Evolutionary conservation across 2,329 filamentous ascomycete species (phyloP), one percentile per base, ranked within the genome.

Genomic region (Cladorrhinum sp.): DNA sequence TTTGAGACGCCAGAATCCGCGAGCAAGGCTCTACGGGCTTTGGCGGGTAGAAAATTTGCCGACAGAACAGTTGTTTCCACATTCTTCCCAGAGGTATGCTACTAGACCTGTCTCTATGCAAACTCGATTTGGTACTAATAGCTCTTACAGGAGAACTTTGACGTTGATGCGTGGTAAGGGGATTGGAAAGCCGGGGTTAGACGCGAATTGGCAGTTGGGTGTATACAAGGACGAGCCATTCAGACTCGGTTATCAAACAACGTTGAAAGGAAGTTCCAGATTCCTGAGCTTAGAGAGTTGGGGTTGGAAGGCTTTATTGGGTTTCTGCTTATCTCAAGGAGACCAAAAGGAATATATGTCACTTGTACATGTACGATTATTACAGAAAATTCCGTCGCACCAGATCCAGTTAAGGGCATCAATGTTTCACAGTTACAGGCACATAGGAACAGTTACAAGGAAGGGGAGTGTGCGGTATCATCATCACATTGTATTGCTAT

Each of bases 31-130:
- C 80, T 99, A 59, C 87, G 89, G 69, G 88, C 92, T n/a, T 80
- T 99, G 68, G 95, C 96, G 27, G 95, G 95, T 51, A 85, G 96
- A 66, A 97, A 98, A 74, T 99, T 99, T 73, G 91, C 93, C 0
- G 92, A 98, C 77, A 86, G 96, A 68, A 99, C 95, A 2, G 96
- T 99, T 25, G 92, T 99, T 12, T 92, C 91, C 2, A 98, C 95
- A 3, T 97, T 95, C 77, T 99, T 97, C 75, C 90, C 92, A 22
- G 96, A 98, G 84, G 90, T 91, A 79, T 75, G 79, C 10, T 63
- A 48, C 10, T 18, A 45, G 18, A 27, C 45, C 54, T 32, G 5
- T 22, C 2, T 48, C 0, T 12, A 22, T 51, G 9, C 7, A 12
- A 22, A 13, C 51, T 16, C 27, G 29, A 23, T 55, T 38, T 5